Percentiles rank a stretch among this genome's conserved stretches.
Conservation (phyloP, 2,329 filamentous ascomycete species). For the Fusarium sterilihyphosum region DNA sequence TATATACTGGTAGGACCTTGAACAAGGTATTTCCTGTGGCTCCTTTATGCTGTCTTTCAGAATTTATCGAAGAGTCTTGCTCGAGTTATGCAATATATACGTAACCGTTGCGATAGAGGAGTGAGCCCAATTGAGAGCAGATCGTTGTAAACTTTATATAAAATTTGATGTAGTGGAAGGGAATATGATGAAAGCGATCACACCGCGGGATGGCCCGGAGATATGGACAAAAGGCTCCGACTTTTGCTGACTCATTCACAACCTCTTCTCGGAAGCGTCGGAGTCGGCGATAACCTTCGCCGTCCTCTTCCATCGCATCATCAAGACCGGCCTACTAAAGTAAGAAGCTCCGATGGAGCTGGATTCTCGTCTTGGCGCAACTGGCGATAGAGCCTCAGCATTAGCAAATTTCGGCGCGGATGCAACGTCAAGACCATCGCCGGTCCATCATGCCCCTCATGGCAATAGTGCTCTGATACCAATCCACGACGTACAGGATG, state of each 20-base stretch:
- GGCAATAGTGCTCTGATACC: constrained; percentile 15
- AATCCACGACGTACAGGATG: constrained; percentile 16
- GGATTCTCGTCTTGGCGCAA: constrained; percentile 45
- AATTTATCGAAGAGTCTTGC: neutral
- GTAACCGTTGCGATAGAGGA: neutral
- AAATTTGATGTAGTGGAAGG: neutral
- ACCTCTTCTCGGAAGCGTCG: constrained; percentile 34
- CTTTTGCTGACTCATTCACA: constrained; percentile 28
- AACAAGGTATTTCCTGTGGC: neutral
- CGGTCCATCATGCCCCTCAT: constrained; percentile 25
- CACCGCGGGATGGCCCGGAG: neutral
- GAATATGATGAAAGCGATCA: neutral
- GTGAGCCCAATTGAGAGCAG: neutral
- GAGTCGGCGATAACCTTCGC: constrained; percentile 46
- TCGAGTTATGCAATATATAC: neutral
- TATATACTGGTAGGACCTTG: neutral
- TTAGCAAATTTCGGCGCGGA: constrained; percentile 17
- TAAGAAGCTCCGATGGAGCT: constrained; percentile 46
- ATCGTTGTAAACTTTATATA: neutral
- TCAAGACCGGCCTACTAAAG: constrained; percentile 29
- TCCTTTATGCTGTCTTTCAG: neutral
- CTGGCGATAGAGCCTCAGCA: constrained; percentile 37
- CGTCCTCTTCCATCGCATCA: constrained; percentile 36
- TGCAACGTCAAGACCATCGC: constrained; percentile 28
- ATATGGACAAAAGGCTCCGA: constrained; percentile 23